Base-by-base conservation (phyloP, 1,139 yeast genomes). In the Magnusiomyces tetraspermus region DNA sequence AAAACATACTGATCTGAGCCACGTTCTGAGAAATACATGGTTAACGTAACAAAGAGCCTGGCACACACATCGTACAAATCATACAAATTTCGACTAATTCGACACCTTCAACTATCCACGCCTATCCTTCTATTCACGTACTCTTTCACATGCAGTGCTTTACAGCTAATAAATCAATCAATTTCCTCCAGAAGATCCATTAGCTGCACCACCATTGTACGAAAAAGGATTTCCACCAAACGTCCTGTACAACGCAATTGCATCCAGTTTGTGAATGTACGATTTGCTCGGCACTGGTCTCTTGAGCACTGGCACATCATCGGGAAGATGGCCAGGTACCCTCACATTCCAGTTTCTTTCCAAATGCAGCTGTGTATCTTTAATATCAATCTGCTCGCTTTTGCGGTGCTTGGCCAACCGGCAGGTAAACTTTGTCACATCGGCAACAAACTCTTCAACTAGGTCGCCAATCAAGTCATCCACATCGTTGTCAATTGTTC, bases 271-370 rank as follows among this genome's bases (percentile, higher is more conserved):
- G 60, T 85, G 88, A 56, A 75, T 78, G 65, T 90, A 90, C 33
- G 79, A 71, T 26, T 77, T 69, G 43, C 87, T 82, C 2, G 97
- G 92, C 52, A 78, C 82, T 78, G 89, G 83, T 67, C 85, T 85
- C 60, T 96, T 75, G 23, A 88, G 83, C 57, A 87, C 80, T 61
- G 95, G 77, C 48, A 90, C 85, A 63, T 90, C 97, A 68, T 92
- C 98, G 60, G 88, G 80, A 17, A 51, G 51, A 67, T 83, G 88
- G 1, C 98, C 98, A 0, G 98, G 97, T 26, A 92, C 80, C 59
- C 96, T 78, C 56, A 92, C 86, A 66, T 90, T 90, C 97, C 97
- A 92, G 67, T 90, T 92, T 60, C 92, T 80, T 63, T 94, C 98
- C 61, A 92, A 74, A 66, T 92, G 96, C 54, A 92, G 71, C 68